Conservation (phyloP, 495 filamentous ascomycete genomes). For the Parathielavia hyrcaniae region DNA sequence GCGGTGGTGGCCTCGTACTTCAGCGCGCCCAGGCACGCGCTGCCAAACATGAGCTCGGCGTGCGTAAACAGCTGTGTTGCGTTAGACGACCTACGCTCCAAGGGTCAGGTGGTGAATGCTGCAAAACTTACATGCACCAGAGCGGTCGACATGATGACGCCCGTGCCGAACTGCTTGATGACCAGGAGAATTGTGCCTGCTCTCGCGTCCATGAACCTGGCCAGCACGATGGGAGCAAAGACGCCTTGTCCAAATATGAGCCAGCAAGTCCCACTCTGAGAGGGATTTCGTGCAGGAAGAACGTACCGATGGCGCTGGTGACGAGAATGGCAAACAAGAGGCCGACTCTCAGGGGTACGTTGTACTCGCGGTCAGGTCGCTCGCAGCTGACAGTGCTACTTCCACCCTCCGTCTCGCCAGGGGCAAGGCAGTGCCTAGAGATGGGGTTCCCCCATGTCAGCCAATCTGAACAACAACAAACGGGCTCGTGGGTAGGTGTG, state of each 20-base stretch:
- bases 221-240: slow-evolving; percentile 28
- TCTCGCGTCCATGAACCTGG: background rate
- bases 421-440: too few relatives aligned
- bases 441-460: too few relatives aligned
- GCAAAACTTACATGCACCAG: slow-evolving; percentile 55
- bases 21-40: slow-evolving; percentile 57
- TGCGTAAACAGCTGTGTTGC: slow-evolving; percentile 55
- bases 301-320: slow-evolving; percentile 29
- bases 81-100: too few relatives aligned
- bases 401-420: too few relatives aligned
- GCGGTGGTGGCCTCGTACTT: slow-evolving; percentile 55
- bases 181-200: slow-evolving; percentile 19
- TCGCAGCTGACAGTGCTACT: slow-evolving; percentile 33
- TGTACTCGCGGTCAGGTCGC: slow-evolving; percentile 48
- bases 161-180: slow-evolving; percentile 68
- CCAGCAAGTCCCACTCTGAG: too few relatives aligned
- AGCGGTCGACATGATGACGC: slow-evolving; percentile 64
- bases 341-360: slow-evolving; percentile 53
- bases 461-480: too few relatives aligned
- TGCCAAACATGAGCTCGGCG: slow-evolving; percentile 55
- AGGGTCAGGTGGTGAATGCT: too few relatives aligned
- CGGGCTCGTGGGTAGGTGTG: too few relatives aligned
- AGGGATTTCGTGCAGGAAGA: too few relatives aligned
- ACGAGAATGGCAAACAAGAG: slow-evolving; percentile 49
- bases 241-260: too few relatives aligned